A percentile compares a stretch with the other conserved stretches of the same genome.
phyloP scores from a whole-genome alignment of 495 filamentous ascomycete species.

The Penicillium chermesinum region DNA sequence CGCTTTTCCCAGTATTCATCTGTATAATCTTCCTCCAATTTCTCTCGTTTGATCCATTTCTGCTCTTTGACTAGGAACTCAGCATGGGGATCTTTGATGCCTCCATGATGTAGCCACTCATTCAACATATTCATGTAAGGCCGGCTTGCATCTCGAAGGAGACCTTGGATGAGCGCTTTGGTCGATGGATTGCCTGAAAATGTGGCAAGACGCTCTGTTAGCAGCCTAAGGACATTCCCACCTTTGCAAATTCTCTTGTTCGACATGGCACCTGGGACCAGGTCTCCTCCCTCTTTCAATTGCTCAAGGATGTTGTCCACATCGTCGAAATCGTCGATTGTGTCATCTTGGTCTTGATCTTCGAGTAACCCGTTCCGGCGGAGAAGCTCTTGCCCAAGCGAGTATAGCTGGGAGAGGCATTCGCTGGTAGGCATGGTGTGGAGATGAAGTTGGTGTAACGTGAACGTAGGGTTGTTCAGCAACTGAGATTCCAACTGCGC shows the following conservation, averaged over 20 bases:
- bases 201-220: constrained; percentile 75
- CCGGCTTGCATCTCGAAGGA: constrained; percentile 81
- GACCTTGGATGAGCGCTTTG: constrained; percentile 66
- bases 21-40: constrained; percentile 91
- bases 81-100: constrained; percentile 87
- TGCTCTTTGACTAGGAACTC: constrained; percentile 96
- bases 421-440: constrained; percentile 85
- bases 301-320: constrained; percentile 86
- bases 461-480: constrained; percentile 80
- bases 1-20: constrained; percentile 99
- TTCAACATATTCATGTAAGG: constrained; percentile 99
- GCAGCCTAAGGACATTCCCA: constrained; percentile 76
- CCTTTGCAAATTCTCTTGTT: constrained; percentile 93
- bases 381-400: constrained; percentile 78
- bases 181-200: constrained; percentile 94
- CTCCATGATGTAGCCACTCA: constrained; percentile 95
- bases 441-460: constrained; percentile 84
- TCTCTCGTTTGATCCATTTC: constrained; percentile 86
- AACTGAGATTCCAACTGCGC: constrained; percentile 90
- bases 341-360: constrained; percentile 71
- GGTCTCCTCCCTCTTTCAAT: constrained; percentile 70
- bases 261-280: constrained; percentile 68
- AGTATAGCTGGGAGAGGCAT: constrained; percentile 84
- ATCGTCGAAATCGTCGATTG: constrained; percentile 73
- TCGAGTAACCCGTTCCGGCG: constrained; percentile 83